Percentiles rank a stretch among this genome's conserved stretches.
Conservation (phyloP, 768 basidiomycete genomes). For the Pisolithus orientalis region DNA sequence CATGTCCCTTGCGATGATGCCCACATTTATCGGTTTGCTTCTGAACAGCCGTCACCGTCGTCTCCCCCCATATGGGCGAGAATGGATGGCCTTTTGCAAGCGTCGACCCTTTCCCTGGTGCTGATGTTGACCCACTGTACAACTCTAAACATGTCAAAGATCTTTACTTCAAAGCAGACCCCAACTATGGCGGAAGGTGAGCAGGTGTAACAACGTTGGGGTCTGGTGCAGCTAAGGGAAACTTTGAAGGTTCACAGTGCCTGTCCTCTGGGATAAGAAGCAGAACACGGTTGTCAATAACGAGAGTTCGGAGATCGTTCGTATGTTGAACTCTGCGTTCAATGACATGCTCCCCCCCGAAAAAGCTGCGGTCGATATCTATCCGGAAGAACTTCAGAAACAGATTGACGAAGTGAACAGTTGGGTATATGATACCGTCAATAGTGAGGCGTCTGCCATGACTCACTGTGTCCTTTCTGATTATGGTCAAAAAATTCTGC, state of each 20-base stretch:
- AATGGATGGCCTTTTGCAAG: constrained; percentile 85
- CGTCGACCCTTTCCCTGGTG: constrained; percentile 60
- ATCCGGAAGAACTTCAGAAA: constrained; percentile 62
- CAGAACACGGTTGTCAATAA: constrained; percentile 87
- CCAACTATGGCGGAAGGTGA: constrained; percentile 64
- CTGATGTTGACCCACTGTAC: constrained; percentile 73
- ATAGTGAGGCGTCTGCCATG: constrained; percentile 41
- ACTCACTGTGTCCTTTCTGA: background rate
- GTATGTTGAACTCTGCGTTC: constrained; percentile 86
- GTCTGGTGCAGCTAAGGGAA: background rate
- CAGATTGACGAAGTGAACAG: constrained; percentile 83
- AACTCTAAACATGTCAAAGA: constrained; percentile 70
- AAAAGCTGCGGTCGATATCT: constrained; percentile 63
- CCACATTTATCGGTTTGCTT: background rate
- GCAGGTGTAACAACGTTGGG: constrained; percentile 6
- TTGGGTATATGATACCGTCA: constrained; percentile 82
- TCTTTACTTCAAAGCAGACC: constrained; percentile 73
- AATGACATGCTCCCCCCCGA: constrained; percentile 64
- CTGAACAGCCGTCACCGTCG: constrained; percentile 61
- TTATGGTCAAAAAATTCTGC: background rate
- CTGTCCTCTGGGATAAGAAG: constrained; percentile 92
- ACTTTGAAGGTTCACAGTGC: constrained; percentile 67
- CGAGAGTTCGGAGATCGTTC: constrained; percentile 91
- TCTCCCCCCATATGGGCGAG: constrained; percentile 81
- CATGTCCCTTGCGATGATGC: background rate